A percentile compares a stretch with the other conserved stretches of the same genome.
These are phyloP conservation scores for Volvox africanus DNA, from an alignment of 139 green algal genomes.

Conservation along the genomic window DNA sequence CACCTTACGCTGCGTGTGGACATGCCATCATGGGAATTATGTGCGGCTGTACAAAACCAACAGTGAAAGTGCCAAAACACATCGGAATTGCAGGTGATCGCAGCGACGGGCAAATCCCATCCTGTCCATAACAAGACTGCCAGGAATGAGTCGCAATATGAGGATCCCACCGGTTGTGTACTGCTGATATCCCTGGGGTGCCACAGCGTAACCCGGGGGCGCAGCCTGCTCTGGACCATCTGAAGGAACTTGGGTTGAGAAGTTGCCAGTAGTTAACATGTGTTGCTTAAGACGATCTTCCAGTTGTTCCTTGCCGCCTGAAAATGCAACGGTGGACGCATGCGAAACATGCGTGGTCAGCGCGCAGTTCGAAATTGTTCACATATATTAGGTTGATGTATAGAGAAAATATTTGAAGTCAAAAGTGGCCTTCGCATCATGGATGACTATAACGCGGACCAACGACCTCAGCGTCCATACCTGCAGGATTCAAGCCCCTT, in stretches of 20 bases:
- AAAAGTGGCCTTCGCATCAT: too few species aligned
- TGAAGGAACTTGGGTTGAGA: not conserved
- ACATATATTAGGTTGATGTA: too few species aligned
- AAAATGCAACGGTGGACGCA: not conserved
- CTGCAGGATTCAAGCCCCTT: conserved; percentile 31
- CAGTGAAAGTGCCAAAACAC: too few species aligned
- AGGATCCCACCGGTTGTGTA: conserved; percentile 63
- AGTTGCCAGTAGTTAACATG: conserved; percentile 43
- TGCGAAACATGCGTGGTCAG: not conserved
- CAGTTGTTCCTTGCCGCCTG: conserved; percentile 6
- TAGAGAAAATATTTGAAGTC: too few species aligned
- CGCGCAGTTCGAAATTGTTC: not conserved
- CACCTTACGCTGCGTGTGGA: too few species aligned
- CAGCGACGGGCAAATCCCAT: too few species aligned
- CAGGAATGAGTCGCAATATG: too few species aligned
- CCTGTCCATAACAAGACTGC: too few species aligned
- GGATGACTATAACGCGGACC: not conserved
- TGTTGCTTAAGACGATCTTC: conserved; percentile 39
- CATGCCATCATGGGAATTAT: too few species aligned
- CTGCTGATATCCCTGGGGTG: conserved; percentile 45
- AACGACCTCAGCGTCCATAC: not conserved
- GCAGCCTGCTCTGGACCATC: not conserved
- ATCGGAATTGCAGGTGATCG: too few species aligned
- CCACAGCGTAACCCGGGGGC: conserved; percentile 17
- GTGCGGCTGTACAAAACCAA: too few species aligned